Conservation (phyloP, 2,329 filamentous ascomycete genomes). For the Pyrenophora teres region DNA sequence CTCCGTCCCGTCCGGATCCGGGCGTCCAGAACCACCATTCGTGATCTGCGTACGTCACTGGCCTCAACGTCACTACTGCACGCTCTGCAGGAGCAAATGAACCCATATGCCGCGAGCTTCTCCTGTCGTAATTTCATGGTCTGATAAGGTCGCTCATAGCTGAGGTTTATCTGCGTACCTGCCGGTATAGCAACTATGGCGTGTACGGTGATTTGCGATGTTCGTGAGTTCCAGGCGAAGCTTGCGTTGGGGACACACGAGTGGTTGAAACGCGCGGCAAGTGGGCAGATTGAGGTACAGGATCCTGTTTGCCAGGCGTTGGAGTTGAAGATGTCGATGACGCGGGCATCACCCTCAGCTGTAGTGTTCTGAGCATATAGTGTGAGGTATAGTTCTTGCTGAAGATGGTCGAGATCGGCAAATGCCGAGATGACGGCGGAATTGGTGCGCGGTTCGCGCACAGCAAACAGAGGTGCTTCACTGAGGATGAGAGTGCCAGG, state of each 20-base stretch:
- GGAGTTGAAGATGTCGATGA: constrained; percentile 30
- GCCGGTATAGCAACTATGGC: constrained; percentile 33
- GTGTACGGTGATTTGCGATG: constrained; percentile 25
- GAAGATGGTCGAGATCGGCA: constrained; percentile 1
- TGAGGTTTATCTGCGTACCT: constrained; percentile 39
- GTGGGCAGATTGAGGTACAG: constrained; percentile 34
- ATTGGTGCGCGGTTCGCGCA: constrained; percentile 31
- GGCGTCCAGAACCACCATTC: constrained; percentile 21
- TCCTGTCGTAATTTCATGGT: constrained; percentile 17
- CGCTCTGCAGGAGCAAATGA: constrained; percentile 31
- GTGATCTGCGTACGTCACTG: constrained; percentile 21
- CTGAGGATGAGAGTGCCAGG: constrained; percentile 44
- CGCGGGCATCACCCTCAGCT: constrained; percentile 7
- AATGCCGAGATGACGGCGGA: constrained; percentile 18
- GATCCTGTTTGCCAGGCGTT: constrained; percentile 27
- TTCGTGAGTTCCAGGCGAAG: constrained; percentile 31
- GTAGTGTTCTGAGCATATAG: constrained; percentile 15
- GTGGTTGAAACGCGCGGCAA: constrained; percentile 44
- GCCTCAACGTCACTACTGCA: constrained; percentile 20
- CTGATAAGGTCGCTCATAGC: constrained; percentile 35
- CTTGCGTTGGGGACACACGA: constrained; percentile 42
- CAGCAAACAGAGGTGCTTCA: constrained; percentile 43
- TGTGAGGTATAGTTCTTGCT: constrained; percentile 20
- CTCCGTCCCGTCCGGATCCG: constrained; percentile 16
- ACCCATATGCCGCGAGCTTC: constrained; percentile 30